phyloP scores from a whole-genome alignment of 2,329 filamentous ascomycete genomes.

The Penicillium sp. region DNA sequence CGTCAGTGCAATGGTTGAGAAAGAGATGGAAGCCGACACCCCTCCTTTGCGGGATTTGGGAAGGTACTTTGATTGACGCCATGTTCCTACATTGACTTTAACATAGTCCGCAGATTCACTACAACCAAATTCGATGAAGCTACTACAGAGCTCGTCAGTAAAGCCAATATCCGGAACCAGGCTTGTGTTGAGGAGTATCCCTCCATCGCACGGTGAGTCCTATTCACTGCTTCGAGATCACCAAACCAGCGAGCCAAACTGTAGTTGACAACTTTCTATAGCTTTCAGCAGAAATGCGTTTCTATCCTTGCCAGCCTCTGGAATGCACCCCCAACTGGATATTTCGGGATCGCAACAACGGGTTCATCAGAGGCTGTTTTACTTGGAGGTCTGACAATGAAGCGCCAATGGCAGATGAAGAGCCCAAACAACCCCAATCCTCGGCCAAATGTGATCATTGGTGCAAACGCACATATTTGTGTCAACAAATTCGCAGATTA shows the following conservation, averaged over 20 bases:
- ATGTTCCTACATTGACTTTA: too few relatives aligned
- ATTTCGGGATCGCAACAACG: not conserved
- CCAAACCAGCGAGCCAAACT: too few relatives aligned
- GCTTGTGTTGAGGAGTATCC: slow-evolving; percentile 9
- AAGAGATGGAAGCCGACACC: too few relatives aligned
- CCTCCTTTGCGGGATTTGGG: not conserved
- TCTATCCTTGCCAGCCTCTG: not conserved
- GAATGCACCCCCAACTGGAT: not conserved
- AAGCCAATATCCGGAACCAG: not conserved
- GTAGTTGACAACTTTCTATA: not conserved
- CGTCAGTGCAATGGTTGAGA: too few relatives aligned
- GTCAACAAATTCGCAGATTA: slow-evolving; percentile 73
- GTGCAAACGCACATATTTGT: slow-evolving; percentile 70
- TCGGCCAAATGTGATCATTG: slow-evolving; percentile 74
- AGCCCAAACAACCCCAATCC: slow-evolving; percentile 62
- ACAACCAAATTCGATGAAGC: not conserved
- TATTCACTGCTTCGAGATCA: too few relatives aligned
- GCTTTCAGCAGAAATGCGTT: not conserved
- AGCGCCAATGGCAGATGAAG: slow-evolving; percentile 69
- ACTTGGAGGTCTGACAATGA: slow-evolving; percentile 71
- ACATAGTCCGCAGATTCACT: not conserved
- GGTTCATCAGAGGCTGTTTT: slow-evolving; percentile 70
- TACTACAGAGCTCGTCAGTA: not conserved
- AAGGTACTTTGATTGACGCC: not conserved
- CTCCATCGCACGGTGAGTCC: slow-evolving; percentile 4